phyloP scores from a whole-genome alignment of 495 filamentous ascomycete species.

The Annulohypoxylon bovei region DNA sequence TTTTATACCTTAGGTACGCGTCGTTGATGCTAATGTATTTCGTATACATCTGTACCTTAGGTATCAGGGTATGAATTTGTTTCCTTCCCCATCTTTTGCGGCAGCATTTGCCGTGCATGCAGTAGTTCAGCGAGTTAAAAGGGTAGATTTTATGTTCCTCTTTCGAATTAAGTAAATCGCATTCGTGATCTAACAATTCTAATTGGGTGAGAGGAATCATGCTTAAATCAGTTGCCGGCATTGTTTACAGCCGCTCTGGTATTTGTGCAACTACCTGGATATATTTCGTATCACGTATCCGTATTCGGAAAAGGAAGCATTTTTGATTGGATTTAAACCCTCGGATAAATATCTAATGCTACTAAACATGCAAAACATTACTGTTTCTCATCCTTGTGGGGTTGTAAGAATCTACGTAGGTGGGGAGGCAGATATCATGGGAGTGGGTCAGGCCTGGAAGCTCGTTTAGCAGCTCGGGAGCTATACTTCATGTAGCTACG shows the following conservation, averaged over 20 bases:
- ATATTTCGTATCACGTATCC: slow-evolving; percentile 36
- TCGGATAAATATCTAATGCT: slow-evolving; percentile 5
- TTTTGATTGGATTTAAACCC: slow-evolving; percentile 8
- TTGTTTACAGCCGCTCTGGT: slow-evolving; percentile 12
- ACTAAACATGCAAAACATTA: slow-evolving; percentile 4
- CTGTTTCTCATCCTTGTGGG: slow-evolving; percentile 7
- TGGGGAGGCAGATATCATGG: slow-evolving; percentile 12
- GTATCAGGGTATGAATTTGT: neutral
- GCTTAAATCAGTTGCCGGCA: slow-evolving; percentile 13
- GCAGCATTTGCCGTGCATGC: neutral
- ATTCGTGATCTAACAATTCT: slow-evolving; percentile 21
- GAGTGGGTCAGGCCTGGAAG: neutral
- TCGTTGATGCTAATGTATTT: neutral
- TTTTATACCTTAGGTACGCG: neutral
- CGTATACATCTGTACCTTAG: no score
- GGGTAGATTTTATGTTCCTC: neutral
- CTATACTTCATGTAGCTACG: slow-evolving; percentile 3
- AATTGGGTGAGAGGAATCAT: slow-evolving; percentile 16
- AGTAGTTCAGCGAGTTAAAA: neutral
- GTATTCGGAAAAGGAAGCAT: slow-evolving; percentile 25
- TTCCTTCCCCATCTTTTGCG: neutral
- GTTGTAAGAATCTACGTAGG: neutral
- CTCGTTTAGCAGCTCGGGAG: slow-evolving; percentile 6
- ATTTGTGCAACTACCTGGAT: slow-evolving; percentile 2
- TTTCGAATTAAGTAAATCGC: slow-evolving; percentile 8